Base-by-base conservation (phyloP, 108 stramenopile genomes). In the Cyclostephanos invisitatus region DNA sequence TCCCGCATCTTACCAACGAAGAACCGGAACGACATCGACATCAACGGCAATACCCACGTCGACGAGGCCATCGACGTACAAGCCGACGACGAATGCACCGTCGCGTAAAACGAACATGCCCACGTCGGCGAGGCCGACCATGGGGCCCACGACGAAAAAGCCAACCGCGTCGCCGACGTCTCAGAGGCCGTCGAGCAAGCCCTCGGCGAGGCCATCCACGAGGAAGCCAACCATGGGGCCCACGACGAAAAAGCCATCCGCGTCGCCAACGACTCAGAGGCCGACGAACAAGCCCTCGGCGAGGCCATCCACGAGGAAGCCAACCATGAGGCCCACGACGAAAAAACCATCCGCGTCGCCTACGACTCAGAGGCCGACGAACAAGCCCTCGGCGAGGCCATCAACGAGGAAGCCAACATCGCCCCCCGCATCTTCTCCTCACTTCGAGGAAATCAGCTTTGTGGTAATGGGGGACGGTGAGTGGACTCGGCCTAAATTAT, bases 391-490 rank as follows among this genome's bases (percentile, higher is more conserved):
- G 14, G 20, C 62, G 7, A 44, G 38, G 7, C n/a, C 24, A 24
- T 40, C 37, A 42, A 64, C 62, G 1, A 48, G 24, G 24, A 64
- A 47, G 42, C 64, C 42, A 28, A 64, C 64, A 40, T 8, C 40
- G 40, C 10, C 7, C 3, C 40, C 40, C 11, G 0, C 40, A 40
- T 11, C 40, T 0, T 14, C 42, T 0, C 4, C 47, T 32, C 32
- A 32, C 11, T 7, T 64, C 48, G 42, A 64, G 27, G 48, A 64
- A 14, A 65, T 65, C n/a, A 65, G 64, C 64, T 65, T 65, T 36
- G 64, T 65, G 38, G 64, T 27, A 2, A 49, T 65, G 21, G 64
- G 64, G 15, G 64, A 65, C 25, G 27, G 60, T 61, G 60, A 61
- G 60, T 61, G 22, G 3, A 20, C 40, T 61, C 18, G 35, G 60